Base-by-base conservation (phyloP, 2,329 filamentous ascomycete species). In the Xylaria digitata region DNA sequence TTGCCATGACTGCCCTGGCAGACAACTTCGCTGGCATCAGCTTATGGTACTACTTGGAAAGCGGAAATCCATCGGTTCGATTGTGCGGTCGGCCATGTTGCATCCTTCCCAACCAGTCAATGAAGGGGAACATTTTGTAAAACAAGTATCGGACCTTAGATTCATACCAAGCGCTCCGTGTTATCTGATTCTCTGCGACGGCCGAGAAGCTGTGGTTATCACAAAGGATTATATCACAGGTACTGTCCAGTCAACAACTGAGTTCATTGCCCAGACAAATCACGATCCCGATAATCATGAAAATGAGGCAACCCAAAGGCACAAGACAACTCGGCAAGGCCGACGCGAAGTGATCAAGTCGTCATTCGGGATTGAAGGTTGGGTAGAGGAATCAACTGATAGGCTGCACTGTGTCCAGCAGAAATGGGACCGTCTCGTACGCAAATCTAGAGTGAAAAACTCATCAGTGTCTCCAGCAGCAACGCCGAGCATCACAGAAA, bases 181-280 rank as follows among this genome's bases (percentile, higher is more conserved):
- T 43, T 90, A 89, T 71, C 71, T 89, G 1, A 83, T 84, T 34
- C 82, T 89, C 68, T 84, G 85, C 68, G 81, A 87, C 53, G 85
- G 85, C 0, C 61, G 66, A 0, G 76, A 80, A 50, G 83, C 83
- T 1, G 74, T 82, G 0, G 79, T 85, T 0, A 78, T 90, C 53
- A 86, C 89, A 70, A 89, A 89, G 72, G 87, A 89, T 70, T 80
- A 83, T 61, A 54, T 72, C 2, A 81, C 75, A 0, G 85, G 84
- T 2, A 78, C 78, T 0, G 71, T 84, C 6, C 79, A 81, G n/a
- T 78, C 78, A 1, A 83, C 82, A 2, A 74, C 75, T 0, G 78
- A 81, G 1, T 89, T 90, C 72, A 82, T 89, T 43, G 80, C 84
- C 2, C 81, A 82, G 11, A 88, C 86, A 0, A 90, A 90, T 72